Percentiles rank a stretch among this genome's conserved stretches.
Evolutionary conservation across 2,329 filamentous ascomycete genomes (phyloP).

Genomic region (Knufia fluminis): DNA sequence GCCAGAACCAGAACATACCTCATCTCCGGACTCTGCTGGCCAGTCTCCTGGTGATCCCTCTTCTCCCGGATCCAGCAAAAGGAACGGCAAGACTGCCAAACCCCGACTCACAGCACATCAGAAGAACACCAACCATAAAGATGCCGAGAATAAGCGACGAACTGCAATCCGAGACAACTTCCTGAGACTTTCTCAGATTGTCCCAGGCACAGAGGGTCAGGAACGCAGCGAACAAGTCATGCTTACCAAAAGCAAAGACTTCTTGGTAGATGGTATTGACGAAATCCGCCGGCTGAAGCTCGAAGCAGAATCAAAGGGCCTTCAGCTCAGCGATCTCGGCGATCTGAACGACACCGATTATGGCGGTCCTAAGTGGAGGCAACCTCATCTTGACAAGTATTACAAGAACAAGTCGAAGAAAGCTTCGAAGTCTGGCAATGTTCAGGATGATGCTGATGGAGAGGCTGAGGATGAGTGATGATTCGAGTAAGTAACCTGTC

Average conservation of each 20-base stretch:
- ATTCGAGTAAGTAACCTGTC: background rate
- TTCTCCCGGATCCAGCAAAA: conserved; percentile 14
- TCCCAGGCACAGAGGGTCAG: conserved; percentile 73
- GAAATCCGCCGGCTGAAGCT: conserved; percentile 51
- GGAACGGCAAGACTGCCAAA: conserved; percentile 38
- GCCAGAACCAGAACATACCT: conserved; percentile 14
- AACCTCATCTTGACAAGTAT: conserved; percentile 18
- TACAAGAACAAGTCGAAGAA: conserved; percentile 18
- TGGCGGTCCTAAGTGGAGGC: conserved; percentile 18
- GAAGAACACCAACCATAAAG: conserved; percentile 66
- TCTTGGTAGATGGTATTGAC: conserved; percentile 51
- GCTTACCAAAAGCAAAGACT: conserved; percentile 61
- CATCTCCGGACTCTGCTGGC: conserved; percentile 12
- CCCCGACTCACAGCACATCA: conserved; percentile 59
- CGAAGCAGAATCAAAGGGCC: conserved; percentile 14
- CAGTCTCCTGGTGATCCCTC: conserved; percentile 7
- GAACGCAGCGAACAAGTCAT: conserved; percentile 78
- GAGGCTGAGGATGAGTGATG: conserved; percentile 6
- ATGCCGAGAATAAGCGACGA: conserved; percentile 55
- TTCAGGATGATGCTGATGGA: conserved; percentile 7
- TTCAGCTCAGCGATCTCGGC: conserved; percentile 12
- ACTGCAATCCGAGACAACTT: conserved; percentile 75
- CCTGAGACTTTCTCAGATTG: conserved; percentile 67
- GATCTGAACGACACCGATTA: conserved; percentile 17
- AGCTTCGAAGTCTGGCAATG: background rate